Percentiles rank a stretch among this genome's conserved stretches.
These are phyloP conservation scores for Emmonsia crescens DNA, from an alignment of 2,329 filamentous ascomycete species.

Conservation along the genomic window DNA sequence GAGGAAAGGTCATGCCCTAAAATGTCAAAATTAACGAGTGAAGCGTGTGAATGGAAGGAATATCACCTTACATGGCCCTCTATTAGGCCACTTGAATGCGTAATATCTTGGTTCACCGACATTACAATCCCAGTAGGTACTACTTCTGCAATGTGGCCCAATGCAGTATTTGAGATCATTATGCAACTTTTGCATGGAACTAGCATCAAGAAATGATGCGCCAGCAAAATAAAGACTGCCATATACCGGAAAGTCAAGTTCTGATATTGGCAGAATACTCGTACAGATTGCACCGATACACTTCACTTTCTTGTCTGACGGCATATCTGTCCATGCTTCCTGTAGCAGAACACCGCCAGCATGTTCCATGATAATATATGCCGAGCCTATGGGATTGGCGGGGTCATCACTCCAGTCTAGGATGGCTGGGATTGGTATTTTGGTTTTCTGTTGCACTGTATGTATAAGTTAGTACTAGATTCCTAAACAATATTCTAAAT, in stretches of 20 bases:
- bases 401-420: constrained; percentile 34
- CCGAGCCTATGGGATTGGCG: constrained; percentile 23
- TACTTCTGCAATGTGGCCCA: constrained; percentile 14
- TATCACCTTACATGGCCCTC: constrained; percentile 29
- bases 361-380: constrained; percentile 35
- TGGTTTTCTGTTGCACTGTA: constrained; percentile 28
- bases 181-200: constrained; percentile 2
- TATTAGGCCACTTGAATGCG: constrained; percentile 22
- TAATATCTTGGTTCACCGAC: constrained; percentile 25
- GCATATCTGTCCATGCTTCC: constrained; percentile 24
- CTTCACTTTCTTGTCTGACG: constrained; percentile 17
- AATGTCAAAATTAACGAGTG: constrained; percentile 11
- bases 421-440: constrained; percentile 33
- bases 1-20: constrained; percentile 25
- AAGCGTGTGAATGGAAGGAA: neutral
- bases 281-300: constrained; percentile 9
- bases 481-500: neutral
- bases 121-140: constrained; percentile 14
- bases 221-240: constrained; percentile 27
- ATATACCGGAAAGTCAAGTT: constrained; percentile 26
- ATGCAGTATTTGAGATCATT: constrained; percentile 11
- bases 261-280: constrained; percentile 11
- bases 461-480: constrained; percentile 6
- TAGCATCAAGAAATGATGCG: constrained; percentile 13
- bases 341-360: constrained; percentile 23